phyloP scores from a whole-genome alignment of 805 yeast genomes.

The Barnettozyma californica region DNA sequence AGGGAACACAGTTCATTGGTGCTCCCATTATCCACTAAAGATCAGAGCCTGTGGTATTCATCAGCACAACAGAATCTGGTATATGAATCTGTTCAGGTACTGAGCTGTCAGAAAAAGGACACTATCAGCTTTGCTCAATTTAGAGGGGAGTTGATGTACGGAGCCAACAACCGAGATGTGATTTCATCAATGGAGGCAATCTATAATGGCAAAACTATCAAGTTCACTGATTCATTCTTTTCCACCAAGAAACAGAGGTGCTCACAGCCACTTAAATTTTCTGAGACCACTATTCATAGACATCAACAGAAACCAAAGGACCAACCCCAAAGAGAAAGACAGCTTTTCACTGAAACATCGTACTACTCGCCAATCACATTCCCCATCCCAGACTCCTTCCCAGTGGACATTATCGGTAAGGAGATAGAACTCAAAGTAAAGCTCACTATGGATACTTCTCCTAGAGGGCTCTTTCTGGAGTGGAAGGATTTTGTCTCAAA shows the following conservation, averaged over 20 bases:
- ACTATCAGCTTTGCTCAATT: constrained; percentile 39
- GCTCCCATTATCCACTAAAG: constrained; percentile 43
- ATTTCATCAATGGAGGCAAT: constrained; percentile 32
- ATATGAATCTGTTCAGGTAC: constrained; percentile 40
- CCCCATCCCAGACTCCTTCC: constrained; percentile 30
- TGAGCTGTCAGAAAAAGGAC: constrained; percentile 25
- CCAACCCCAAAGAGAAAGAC: constrained; percentile 3
- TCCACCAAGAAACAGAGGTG: neutral
- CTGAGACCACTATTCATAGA: constrained; percentile 25
- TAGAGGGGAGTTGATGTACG: constrained; percentile 36
- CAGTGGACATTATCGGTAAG: constrained; percentile 17
- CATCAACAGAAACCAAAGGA: constrained; percentile 2
- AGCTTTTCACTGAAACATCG: constrained; percentile 2
- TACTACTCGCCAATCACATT: constrained; percentile 11
- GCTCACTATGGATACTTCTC: constrained; percentile 19
- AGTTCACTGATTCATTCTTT: constrained; percentile 10
- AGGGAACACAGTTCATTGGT: constrained; percentile 46
- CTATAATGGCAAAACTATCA: neutral
- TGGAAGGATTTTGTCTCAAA: constrained; percentile 28
- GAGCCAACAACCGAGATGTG: constrained; percentile 38
- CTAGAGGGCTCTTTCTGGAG: constrained; percentile 14
- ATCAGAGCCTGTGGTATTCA: constrained; percentile 37
- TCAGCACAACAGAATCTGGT: constrained; percentile 33
- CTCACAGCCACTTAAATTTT: constrained; percentile 21
- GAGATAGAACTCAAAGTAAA: constrained; percentile 17